Conservation (phyloP, 2,329 filamentous ascomycete species). For the Monilinia laxa region DNA sequence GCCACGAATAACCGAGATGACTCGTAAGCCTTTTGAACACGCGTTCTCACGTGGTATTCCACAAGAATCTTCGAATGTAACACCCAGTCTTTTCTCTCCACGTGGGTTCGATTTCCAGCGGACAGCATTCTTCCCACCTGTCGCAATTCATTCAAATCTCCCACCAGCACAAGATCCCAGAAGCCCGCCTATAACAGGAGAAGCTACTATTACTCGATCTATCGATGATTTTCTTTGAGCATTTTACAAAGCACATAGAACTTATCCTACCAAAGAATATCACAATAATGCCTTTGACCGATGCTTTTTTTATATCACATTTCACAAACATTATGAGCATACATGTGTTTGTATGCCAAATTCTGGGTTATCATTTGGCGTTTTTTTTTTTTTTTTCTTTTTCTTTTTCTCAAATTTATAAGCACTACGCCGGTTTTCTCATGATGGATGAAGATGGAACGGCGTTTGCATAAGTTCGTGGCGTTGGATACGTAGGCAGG, state of each 20-base stretch:
- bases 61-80: slow-evolving; percentile 30
- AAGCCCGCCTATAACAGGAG: slow-evolving; percentile 72
- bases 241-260: slow-evolving; percentile 22
- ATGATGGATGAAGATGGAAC: slow-evolving; percentile 24
- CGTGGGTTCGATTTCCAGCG: slow-evolving; percentile 71
- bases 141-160: slow-evolving; percentile 37
- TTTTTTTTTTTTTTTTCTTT: slow-evolving; percentile 5
- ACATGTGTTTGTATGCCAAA: slow-evolving; percentile 23
- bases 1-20: slow-evolving; percentile 40
- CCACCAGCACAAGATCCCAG: slow-evolving; percentile 58
- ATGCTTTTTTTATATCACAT: slow-evolving; percentile 23
- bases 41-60: slow-evolving; percentile 31
- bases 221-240: slow-evolving; percentile 73
- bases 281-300: slow-evolving; percentile 21
- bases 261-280: slow-evolving; percentile 12
- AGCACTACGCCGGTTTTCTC: slow-evolving; percentile 21
- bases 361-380: slow-evolving; percentile 20
- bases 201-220: slow-evolving; percentile 72
- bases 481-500: slow-evolving; percentile 25
- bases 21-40: slow-evolving; percentile 35
- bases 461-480: slow-evolving; percentile 25
- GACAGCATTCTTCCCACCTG: slow-evolving; percentile 57
- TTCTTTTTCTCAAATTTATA: slow-evolving; percentile 12
- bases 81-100: slow-evolving; percentile 57
- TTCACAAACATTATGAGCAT: slow-evolving; percentile 22